phyloP scores from a whole-genome alignment of 2,329 filamentous ascomycete genomes.

The Diaporthe ampelina region DNA sequence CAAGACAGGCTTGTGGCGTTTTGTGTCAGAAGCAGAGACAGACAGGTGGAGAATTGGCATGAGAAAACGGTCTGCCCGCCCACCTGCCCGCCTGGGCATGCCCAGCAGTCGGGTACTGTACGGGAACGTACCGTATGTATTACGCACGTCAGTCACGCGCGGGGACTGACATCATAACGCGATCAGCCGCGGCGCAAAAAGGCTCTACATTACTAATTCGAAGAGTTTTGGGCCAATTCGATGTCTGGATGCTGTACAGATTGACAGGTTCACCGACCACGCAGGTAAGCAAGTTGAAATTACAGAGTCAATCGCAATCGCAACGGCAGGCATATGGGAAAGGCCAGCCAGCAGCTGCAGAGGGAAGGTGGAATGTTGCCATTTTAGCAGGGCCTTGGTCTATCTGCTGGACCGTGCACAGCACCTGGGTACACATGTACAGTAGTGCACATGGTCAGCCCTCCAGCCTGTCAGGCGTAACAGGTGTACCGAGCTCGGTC shows the following conservation, averaged over 20 bases:
- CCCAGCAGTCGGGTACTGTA: not conserved
- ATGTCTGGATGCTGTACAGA: not conserved
- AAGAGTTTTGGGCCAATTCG: not conserved
- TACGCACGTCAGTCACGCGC: conserved; percentile 21
- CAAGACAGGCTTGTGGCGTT: not conserved
- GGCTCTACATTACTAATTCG: not conserved
- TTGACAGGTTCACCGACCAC: not conserved
- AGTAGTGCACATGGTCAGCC: too few species aligned
- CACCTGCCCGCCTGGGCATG: not conserved
- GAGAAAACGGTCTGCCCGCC: conserved; percentile 3
- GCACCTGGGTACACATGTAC: not conserved
- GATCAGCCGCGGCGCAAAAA: not conserved
- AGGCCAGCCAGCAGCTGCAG: not conserved
- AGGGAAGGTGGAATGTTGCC: conserved; percentile 13
- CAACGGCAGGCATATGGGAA: too few species aligned
- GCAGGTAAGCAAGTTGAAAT: not conserved
- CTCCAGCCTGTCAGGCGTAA: not conserved
- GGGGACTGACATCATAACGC: conserved; percentile 25
- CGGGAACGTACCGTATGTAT: not conserved
- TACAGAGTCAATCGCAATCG: too few species aligned
- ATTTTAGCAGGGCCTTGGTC: conserved; percentile 11
- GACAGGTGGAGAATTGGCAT: not conserved
- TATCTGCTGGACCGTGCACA: conserved; percentile 12
- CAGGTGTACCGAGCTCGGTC: not conserved
- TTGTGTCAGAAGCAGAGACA: not conserved